Conservation (phyloP, 495 filamentous ascomycete species). For the Lichina pygmaea region DNA sequence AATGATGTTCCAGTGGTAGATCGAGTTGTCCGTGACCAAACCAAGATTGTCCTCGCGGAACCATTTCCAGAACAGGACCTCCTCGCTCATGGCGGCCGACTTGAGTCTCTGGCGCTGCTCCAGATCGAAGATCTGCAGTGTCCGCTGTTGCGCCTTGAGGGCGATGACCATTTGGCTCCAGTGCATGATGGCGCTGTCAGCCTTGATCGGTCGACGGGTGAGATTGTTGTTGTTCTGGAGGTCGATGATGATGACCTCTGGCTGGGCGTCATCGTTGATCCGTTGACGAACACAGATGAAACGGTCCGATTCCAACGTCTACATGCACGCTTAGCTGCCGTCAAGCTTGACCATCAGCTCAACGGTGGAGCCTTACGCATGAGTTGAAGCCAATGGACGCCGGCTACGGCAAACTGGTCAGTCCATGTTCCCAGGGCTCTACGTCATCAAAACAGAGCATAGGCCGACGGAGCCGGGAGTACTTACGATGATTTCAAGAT, state of each 20-base stretch:
- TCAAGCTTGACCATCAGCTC: constrained; percentile 3
- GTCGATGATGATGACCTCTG: constrained; percentile 90
- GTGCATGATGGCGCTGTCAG: constrained; percentile 99
- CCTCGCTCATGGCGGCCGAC: constrained; percentile 82
- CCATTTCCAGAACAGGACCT: constrained; percentile 99
- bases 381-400: constrained; percentile 84
- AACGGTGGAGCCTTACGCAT: constrained; percentile 39
- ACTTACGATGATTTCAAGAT: constrained; percentile 58
- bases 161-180: constrained; percentile 90
- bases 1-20: constrained; percentile 96
- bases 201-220: constrained; percentile 86
- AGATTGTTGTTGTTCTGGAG: constrained; percentile 86
- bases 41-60: constrained; percentile 68
- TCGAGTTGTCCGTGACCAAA: constrained; percentile 62
- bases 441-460: not conserved
- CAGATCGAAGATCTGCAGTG: constrained; percentile 94
- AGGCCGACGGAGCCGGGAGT: not conserved
- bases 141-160: constrained; percentile 70
- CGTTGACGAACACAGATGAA: constrained; percentile 92
- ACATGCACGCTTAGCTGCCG: constrained; percentile 1
- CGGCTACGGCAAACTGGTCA: constrained; percentile 23
- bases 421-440: not conserved
- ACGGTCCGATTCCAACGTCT: constrained; percentile 94
- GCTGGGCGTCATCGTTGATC: constrained; percentile 46
- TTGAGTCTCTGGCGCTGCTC: constrained; percentile 76